Evolutionary conservation across 2,329 filamentous ascomycete species (phyloP).

Genomic region (Fusarium coicis): DNA sequence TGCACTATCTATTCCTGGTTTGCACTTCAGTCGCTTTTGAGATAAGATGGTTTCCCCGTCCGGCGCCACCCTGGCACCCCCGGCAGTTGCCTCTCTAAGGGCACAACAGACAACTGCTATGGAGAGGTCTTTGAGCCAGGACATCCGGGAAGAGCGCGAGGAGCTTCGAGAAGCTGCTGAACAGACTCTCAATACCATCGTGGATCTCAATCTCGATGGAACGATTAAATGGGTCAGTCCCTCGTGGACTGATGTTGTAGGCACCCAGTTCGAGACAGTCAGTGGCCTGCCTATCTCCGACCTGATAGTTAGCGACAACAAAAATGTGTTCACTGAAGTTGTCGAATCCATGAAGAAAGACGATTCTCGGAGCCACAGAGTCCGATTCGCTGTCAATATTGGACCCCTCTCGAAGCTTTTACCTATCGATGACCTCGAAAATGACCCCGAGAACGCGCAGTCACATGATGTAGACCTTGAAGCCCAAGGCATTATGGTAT

Average conservation of each 20-base stretch:
- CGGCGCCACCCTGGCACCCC: slow-evolving; percentile 58
- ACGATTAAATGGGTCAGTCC: slow-evolving; percentile 96
- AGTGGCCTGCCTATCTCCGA: slow-evolving; percentile 83
- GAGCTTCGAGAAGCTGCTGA: slow-evolving; percentile 96
- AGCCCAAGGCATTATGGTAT: slow-evolving; percentile 98
- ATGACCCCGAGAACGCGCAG: slow-evolving; percentile 52
- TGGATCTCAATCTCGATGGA: slow-evolving; percentile 91
- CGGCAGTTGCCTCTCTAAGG: slow-evolving; percentile 64
- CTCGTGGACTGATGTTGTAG: slow-evolving; percentile 94
- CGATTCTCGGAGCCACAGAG: slow-evolving; percentile 90
- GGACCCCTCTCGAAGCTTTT: slow-evolving; percentile 75
- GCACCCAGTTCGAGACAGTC: slow-evolving; percentile 77
- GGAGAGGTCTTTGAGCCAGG: slow-evolving; percentile 79
- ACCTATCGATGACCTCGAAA: slow-evolving; percentile 54
- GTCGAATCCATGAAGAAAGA: slow-evolving; percentile 92
- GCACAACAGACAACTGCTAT: slow-evolving; percentile 62
- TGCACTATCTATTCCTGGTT: slow-evolving; percentile 10
- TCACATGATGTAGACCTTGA: slow-evolving; percentile 78
- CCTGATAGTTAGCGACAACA: slow-evolving; percentile 81
- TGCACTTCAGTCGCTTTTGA: slow-evolving; percentile 11
- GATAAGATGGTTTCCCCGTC: slow-evolving; percentile 53
- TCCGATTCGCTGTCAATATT: slow-evolving; percentile 80
- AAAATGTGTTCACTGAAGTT: slow-evolving; percentile 81
- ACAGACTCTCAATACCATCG: slow-evolving; percentile 94
- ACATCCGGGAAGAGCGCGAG: slow-evolving; percentile 92